A percentile compares a stretch with the other conserved stretches of the same genome.
Conservation (phyloP, 2,329 filamentous ascomycete species). For the Neofusicoccum cordaticola region DNA sequence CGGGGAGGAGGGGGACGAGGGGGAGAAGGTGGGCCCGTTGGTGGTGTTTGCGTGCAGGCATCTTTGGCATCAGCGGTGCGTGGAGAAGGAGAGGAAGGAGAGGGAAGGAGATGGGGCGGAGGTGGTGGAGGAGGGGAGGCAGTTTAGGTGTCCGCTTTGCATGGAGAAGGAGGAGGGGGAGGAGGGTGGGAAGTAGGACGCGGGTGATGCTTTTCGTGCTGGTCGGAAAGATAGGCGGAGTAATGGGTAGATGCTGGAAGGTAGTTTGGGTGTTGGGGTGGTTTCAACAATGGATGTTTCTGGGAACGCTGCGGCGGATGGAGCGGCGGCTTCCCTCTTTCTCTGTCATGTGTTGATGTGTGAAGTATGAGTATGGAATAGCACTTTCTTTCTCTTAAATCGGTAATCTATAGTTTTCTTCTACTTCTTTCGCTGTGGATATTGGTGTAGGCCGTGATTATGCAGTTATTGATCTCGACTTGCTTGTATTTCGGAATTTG, state of each 20-base stretch:
- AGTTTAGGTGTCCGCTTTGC: slow-evolving; percentile 13
- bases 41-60: slow-evolving; percentile 42
- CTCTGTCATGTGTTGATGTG: not conserved
- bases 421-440: not conserved
- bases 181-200: not conserved
- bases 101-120: not conserved
- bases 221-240: not conserved
- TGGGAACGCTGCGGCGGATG: not conserved
- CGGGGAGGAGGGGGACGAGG: slow-evolving; percentile 48
- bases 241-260: not conserved
- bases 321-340: not conserved
- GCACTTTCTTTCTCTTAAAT: not conserved
- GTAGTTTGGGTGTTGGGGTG: not conserved
- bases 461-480: not conserved
- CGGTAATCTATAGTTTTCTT: not conserved
- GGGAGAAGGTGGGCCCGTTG: slow-evolving; percentile 27
- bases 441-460: not conserved
- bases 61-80: slow-evolving; percentile 37
- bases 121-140: not conserved
- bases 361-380: not conserved
- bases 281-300: not conserved
- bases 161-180: not conserved
- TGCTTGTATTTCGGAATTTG: too few species aligned
- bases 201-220: not conserved
- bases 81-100: slow-evolving; percentile 20